These are phyloP conservation scores for Xylariales sp. DNA, from an alignment of 2,329 filamentous ascomycete genomes.

Conservation along the genomic window DNA sequence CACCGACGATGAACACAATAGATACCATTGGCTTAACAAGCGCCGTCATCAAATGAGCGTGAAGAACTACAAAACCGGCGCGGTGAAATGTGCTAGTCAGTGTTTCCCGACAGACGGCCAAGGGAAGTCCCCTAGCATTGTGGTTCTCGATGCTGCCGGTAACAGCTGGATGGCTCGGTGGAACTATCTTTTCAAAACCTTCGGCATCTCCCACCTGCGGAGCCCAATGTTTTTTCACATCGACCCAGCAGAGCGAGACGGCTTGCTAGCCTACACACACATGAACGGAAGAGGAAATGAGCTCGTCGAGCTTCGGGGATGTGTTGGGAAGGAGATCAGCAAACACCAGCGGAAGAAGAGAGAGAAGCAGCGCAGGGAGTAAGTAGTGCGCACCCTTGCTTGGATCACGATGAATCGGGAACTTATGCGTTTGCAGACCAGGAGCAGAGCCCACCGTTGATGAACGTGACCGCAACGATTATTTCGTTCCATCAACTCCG, in stretches of 20 bases:
- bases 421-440: constrained; percentile 27
- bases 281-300: constrained; percentile 56
- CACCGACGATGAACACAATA: constrained; percentile 75
- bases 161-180: constrained; percentile 66
- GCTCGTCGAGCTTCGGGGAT: constrained; percentile 65
- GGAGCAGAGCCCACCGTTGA: constrained; percentile 52
- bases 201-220: constrained; percentile 67
- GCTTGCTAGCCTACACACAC: constrained; percentile 65
- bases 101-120: constrained; percentile 24
- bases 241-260: constrained; percentile 71
- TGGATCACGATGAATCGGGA: constrained; percentile 13
- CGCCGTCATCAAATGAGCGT: constrained; percentile 57
- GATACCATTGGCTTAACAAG: constrained; percentile 74
- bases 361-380: constrained; percentile 37
- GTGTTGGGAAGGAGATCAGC: constrained; percentile 74
- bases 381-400: constrained; percentile 12
- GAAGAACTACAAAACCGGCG: constrained; percentile 44
- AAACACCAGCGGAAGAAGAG: constrained; percentile 72
- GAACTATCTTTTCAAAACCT: constrained; percentile 63
- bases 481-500: constrained; percentile 58
- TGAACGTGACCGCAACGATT: constrained; percentile 64
- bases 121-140: constrained; percentile 37
- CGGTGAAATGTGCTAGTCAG: constrained; percentile 14
- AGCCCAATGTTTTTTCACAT: constrained; percentile 83
- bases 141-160: constrained; percentile 64